phyloP scores from a whole-genome alignment of 1,284 basidiomycete species.

The Farysia itapuensis region DNA sequence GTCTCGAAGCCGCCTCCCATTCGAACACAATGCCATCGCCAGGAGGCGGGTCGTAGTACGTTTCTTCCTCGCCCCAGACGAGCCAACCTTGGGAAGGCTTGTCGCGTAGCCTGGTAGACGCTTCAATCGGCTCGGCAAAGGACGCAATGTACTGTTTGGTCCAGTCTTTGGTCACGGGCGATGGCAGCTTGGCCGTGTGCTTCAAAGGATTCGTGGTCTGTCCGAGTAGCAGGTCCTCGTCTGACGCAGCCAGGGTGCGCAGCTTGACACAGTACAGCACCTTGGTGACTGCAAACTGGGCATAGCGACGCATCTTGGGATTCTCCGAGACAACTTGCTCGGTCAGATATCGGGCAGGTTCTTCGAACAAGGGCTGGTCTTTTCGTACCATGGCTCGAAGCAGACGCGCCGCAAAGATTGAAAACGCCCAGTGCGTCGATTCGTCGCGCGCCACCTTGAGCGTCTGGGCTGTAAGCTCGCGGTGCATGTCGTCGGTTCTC shows the following conservation, averaged over 20 bases:
- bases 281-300: conserved; percentile 76
- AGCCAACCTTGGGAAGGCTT: conserved; percentile 83
- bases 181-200: conserved; percentile 54
- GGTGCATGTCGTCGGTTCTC: conserved; percentile 59
- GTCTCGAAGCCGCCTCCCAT: conserved; percentile 71
- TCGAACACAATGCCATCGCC: conserved; percentile 65
- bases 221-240: conserved; percentile 75
- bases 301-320: conserved; percentile 73
- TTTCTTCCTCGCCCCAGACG: conserved; percentile 73
- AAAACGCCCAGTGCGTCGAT: conserved; percentile 87
- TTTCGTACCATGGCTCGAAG: conserved; percentile 74
- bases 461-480: conserved; percentile 67
- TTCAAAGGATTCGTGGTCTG: conserved; percentile 77
- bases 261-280: conserved; percentile 78
- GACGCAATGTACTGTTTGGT: conserved; percentile 66
- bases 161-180: conserved; percentile 61
- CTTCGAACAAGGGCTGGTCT: conserved; percentile 70
- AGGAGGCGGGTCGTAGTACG: conserved; percentile 68
- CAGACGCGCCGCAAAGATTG: conserved; percentile 75
- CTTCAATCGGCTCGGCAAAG: conserved; percentile 60
- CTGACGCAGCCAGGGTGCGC: conserved; percentile 72
- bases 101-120: conserved; percentile 69
- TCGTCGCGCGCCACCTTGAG: conserved; percentile 70
- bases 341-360: conserved; percentile 64
- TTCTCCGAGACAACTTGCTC: conserved; percentile 70